Evolutionary conservation across 2,329 filamentous ascomycete genomes (phyloP).

Genomic region (Teratosphaeria nubilosa): DNA sequence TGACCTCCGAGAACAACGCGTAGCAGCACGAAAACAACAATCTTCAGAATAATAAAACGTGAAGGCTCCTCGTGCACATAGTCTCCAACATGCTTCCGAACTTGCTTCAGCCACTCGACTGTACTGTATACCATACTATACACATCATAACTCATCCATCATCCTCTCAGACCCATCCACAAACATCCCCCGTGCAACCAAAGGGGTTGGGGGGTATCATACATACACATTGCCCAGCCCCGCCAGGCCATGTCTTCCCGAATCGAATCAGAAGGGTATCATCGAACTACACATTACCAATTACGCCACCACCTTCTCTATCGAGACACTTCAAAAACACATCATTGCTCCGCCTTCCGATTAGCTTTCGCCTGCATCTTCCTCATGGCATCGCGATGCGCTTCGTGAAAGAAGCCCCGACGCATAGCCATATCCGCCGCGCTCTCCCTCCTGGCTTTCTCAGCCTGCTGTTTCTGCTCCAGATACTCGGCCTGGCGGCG

Average conservation of each 20-base stretch:
- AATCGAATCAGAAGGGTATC: background rate
- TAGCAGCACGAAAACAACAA: background rate
- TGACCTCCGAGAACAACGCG: no score
- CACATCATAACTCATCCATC: background rate
- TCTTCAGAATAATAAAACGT: background rate
- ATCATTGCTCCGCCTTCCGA: constrained; percentile 1
- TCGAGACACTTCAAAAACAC: background rate
- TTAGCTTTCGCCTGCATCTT: constrained; percentile 59
- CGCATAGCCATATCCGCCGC: constrained; percentile 68
- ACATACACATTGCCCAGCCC: background rate
- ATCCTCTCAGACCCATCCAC: background rate
- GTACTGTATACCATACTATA: background rate
- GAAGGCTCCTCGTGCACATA: no score
- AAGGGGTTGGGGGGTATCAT: constrained; percentile 1
- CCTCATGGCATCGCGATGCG: constrained; percentile 70
- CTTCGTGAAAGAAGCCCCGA: constrained; percentile 59
- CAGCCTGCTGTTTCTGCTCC: constrained; percentile 48
- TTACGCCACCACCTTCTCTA: background rate
- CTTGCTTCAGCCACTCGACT: no score
- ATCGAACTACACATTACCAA: background rate
- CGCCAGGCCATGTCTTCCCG: background rate
- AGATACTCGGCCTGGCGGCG: constrained; percentile 53
- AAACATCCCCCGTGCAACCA: background rate
- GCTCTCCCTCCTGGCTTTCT: constrained; percentile 50
- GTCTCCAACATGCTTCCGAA: background rate